Evolutionary conservation across 768 basidiomycete genomes (phyloP).

Genomic region (Xerocomus potaroensis): DNA sequence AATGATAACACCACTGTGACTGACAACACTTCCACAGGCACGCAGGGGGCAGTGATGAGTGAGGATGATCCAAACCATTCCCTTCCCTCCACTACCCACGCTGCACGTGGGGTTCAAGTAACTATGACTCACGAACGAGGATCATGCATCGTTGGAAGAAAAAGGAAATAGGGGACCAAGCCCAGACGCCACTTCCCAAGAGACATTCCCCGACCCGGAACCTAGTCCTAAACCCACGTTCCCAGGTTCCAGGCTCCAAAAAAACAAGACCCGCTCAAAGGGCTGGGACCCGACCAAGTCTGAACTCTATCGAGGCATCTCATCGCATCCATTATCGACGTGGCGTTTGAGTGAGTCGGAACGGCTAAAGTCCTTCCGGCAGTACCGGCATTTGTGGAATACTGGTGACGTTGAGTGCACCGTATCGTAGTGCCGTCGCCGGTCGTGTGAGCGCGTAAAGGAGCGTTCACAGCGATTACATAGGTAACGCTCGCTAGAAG

Average conservation of each 20-base stretch:
- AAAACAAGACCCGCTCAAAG: background rate
- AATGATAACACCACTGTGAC: conserved; percentile 1
- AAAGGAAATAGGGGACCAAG: conserved; percentile 4
- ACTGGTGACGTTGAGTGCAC: conserved; percentile 64
- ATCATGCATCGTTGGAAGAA: conserved; percentile 8
- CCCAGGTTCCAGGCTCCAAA: conserved; percentile 11
- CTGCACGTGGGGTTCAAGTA: conserved; percentile 8
- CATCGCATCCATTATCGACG: conserved; percentile 76
- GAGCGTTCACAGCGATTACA: conserved; percentile 76
- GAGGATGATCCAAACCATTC: background rate
- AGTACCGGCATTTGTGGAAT: conserved; percentile 66
- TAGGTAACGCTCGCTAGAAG: conserved; percentile 53
- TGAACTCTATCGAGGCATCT: conserved; percentile 41
- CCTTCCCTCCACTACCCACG: background rate
- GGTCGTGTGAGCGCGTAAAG: conserved; percentile 77
- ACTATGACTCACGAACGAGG: conserved; percentile 15
- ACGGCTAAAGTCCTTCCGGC: conserved; percentile 76
- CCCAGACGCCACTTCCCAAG: conserved; percentile 13
- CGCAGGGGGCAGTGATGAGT: background rate
- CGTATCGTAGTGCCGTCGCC: conserved; percentile 77
- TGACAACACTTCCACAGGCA: conserved; percentile 1
- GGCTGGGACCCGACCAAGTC: background rate
- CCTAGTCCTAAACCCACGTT: conserved; percentile 12
- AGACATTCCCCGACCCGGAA: conserved; percentile 9
- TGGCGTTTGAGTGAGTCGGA: conserved; percentile 79